Percentiles rank a stretch among this genome's conserved stretches.
Conservation (phyloP, 108 stramenopile species). For the Nannochloropsis salina region DNA sequence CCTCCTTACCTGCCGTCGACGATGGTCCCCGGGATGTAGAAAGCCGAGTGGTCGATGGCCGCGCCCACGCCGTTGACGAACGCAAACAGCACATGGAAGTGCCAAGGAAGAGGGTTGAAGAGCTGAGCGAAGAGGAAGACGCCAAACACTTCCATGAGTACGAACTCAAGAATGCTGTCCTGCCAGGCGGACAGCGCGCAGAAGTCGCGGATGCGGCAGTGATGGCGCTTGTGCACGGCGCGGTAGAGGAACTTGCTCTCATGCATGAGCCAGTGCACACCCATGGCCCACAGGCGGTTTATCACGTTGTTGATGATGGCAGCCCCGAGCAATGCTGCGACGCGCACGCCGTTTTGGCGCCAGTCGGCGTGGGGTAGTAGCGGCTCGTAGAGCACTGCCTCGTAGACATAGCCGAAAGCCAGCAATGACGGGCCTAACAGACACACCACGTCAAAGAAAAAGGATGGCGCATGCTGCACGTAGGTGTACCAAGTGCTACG, state of each 20-base stretch:
- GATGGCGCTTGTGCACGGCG: slow-evolving; percentile 12
- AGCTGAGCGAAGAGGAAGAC: slow-evolving; percentile 2
- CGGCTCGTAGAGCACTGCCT: slow-evolving; percentile 5
- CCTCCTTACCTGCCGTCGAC: background rate
- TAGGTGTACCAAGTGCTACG: background rate
- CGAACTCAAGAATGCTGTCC: background rate
- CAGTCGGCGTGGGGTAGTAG: background rate
- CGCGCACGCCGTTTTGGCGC: background rate
- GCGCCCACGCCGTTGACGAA: background rate
- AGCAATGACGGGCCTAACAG: background rate
- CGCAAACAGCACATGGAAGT: slow-evolving; percentile 1
- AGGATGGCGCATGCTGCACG: slow-evolving; percentile 2
- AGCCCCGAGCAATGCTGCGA: background rate
- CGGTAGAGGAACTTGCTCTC: slow-evolving; percentile 7
- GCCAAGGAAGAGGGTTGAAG: slow-evolving; percentile 16
- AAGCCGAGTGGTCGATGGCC: background rate
- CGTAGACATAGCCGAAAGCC: slow-evolving; percentile 17
- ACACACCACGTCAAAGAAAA: background rate
- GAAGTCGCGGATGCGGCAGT: slow-evolving; percentile 17
- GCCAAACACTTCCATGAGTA: slow-evolving; percentile 8
- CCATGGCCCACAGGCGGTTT: slow-evolving; percentile 8
- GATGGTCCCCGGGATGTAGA: background rate
- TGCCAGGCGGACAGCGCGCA: slow-evolving; percentile 4
- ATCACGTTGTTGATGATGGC: slow-evolving; percentile 8
- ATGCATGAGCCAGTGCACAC: slow-evolving; percentile 13